Evolutionary conservation across 2,329 filamentous ascomycete genomes (phyloP), one percentile per base, ranked within the genome.

Genomic region (Aciculosporium take): DNA sequence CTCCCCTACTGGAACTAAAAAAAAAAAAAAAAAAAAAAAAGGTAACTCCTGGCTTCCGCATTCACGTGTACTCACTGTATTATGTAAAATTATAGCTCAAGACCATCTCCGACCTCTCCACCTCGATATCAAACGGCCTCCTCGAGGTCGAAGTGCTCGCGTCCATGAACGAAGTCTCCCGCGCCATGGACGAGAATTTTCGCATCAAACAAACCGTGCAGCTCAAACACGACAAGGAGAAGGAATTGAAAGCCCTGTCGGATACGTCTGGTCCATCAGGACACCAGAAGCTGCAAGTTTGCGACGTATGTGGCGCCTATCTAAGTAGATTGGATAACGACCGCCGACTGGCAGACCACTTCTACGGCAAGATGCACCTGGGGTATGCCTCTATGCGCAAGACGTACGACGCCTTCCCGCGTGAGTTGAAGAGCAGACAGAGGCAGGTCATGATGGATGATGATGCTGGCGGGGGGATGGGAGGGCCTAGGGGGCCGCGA

Each of bases 321-420:
- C 72, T 98, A 29, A 87, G 80, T 47, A 69, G 91, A 18, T 72
- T 98, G 25, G 91, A 98, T 58, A 98, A 98, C 57, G 91, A 98
- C 60, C 76, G 91, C 28, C 74, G 91, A 24, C 62, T 98, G 56
- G 91, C 91, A 17, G 91, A 98, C 58, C 91, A 98, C 61, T 98
- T 98, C 59, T 96, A 95, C 62, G 91, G 91, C 18, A 98, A 98
- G 70, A 98, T 98, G 91, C 91, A 98, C 57, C 66, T 98, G 43
- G 91, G 91, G 0, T 98, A 96, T 59, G 91, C 91, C 13, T 85
- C 94, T 64, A 98, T 98, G 91, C 78, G 91, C 53, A 94, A 91
- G 70, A 91, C 87, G 3, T 87, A 77, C 54, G 87, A 94, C 42
- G 68, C 74, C n/a, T 77, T 98, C 47, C 81, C 81, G 39, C 87